Evolutionary conservation across 148 eudicot species (phyloP).

Genomic region (Silene uniflora): DNA sequence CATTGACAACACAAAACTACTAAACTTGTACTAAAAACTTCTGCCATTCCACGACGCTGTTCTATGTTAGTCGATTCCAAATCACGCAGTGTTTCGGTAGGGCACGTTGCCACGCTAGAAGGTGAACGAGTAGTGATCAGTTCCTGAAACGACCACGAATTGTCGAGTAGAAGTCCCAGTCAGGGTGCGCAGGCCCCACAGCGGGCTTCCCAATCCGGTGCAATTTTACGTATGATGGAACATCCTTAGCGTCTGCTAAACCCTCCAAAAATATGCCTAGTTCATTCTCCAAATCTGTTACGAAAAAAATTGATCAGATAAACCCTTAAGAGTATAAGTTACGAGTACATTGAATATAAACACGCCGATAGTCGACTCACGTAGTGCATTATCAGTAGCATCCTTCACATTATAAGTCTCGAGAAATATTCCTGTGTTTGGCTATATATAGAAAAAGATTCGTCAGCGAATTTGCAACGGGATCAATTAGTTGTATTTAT

Average conservation of each 20-base stretch:
- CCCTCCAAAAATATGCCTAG: conserved; percentile 32
- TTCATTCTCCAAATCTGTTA: conserved; percentile 16
- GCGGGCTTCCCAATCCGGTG: conserved; percentile 21
- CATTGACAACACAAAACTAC: too few relatives aligned
- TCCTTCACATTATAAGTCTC: not conserved
- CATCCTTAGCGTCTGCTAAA: conserved; percentile 33
- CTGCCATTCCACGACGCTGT: too few relatives aligned
- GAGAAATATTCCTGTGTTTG: conserved; percentile 9
- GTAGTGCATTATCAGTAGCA: not conserved
- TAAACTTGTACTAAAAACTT: too few relatives aligned
- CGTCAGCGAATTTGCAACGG: too few relatives aligned
- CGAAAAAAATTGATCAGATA: not conserved
- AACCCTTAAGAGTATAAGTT: not conserved
- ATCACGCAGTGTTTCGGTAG: too few relatives aligned
- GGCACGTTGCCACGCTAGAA: too few relatives aligned
- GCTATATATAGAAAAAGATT: not conserved
- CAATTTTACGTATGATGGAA: conserved; percentile 31
- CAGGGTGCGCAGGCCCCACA: conserved; percentile 14
- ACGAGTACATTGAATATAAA: not conserved
- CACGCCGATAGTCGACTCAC: not conserved
- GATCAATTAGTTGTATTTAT: too few relatives aligned
- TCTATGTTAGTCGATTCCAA: too few relatives aligned
- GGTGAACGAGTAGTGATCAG: too few relatives aligned
- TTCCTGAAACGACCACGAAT: not conserved
- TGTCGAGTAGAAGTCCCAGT: conserved; percentile 17